Percentiles rank a stretch among this genome's conserved stretches.
Conservation (phyloP, 176 grass and related monocot genomes). For the Typha latifolia region DNA sequence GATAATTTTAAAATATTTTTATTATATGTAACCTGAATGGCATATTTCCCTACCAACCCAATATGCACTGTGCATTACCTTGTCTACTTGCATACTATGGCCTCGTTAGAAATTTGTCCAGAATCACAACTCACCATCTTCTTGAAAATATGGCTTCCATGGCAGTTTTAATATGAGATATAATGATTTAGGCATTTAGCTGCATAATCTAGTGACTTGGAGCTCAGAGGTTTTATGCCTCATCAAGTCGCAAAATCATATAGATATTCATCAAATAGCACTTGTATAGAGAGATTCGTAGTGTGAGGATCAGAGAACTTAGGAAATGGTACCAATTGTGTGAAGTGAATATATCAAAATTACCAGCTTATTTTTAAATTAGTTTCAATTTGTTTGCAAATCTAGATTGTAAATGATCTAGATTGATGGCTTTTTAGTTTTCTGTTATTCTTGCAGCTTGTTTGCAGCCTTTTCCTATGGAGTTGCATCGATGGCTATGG, state of each 20-base stretch:
- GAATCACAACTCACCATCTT: too few relatives aligned
- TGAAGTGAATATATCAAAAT: neutral
- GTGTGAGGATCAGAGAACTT: neutral
- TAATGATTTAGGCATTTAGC: neutral
- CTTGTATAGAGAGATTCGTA: neutral
- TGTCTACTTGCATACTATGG: too few relatives aligned
- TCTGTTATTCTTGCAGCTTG: conserved; percentile 43
- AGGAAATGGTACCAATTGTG: neutral
- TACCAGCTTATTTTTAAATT: neutral
- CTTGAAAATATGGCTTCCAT: too few relatives aligned
- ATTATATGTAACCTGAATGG: too few relatives aligned
- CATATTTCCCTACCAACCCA: too few relatives aligned
- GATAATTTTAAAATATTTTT: too few relatives aligned
- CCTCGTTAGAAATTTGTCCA: too few relatives aligned
- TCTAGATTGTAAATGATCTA: neutral
- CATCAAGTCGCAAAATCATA: neutral
- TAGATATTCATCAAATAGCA: neutral
- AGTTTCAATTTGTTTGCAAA: neutral
- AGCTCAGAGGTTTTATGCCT: neutral
- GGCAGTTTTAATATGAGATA: neutral
- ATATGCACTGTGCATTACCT: too few relatives aligned
- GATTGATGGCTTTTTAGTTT: conserved; percentile 13
- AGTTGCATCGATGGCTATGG: conserved; percentile 85
- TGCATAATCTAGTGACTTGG: neutral
- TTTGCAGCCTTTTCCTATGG: conserved; percentile 81